Evolutionary conservation across 768 basidiomycete species (phyloP).

Genomic region (Mycena amicta): DNA sequence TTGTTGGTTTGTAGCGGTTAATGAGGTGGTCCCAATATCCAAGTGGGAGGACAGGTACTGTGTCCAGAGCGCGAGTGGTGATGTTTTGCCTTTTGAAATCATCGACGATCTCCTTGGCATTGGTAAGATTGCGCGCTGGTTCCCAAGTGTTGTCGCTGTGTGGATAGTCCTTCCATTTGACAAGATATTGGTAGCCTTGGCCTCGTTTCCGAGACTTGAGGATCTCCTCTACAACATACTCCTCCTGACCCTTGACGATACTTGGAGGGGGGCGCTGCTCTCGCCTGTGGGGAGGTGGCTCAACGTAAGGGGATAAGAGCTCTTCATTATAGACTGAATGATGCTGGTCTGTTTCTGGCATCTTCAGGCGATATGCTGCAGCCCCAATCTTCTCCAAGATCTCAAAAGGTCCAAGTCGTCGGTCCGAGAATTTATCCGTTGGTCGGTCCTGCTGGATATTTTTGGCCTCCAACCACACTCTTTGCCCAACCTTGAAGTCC

Average conservation of each 20-base stretch:
- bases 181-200: constrained; percentile 23
- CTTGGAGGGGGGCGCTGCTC: no score
- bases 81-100: constrained; percentile 15
- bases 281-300: no score
- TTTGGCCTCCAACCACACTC: no score
- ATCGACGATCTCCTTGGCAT: constrained; percentile 1
- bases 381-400: constrained; percentile 26
- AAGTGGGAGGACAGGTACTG: no score
- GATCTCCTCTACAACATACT: no score
- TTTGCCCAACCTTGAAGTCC: no score
- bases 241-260: no score
- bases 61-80: no score
- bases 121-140: constrained; percentile 6
- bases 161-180: constrained; percentile 30
- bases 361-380: constrained; percentile 24
- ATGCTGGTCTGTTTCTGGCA: constrained; percentile 27
- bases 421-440: constrained; percentile 28
- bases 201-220: constrained; percentile 15
- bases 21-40: no score
- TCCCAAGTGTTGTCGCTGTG: constrained; percentile 23
- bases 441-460: no score
- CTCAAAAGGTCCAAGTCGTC: constrained; percentile 24
- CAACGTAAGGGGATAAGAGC: constrained; percentile 14
- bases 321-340: constrained; percentile 29
- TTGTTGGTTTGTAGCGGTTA: neutral